Conservation (phyloP, 352 stramenopile genomes). For the Stephanocyclus meneghinianus region DNA sequence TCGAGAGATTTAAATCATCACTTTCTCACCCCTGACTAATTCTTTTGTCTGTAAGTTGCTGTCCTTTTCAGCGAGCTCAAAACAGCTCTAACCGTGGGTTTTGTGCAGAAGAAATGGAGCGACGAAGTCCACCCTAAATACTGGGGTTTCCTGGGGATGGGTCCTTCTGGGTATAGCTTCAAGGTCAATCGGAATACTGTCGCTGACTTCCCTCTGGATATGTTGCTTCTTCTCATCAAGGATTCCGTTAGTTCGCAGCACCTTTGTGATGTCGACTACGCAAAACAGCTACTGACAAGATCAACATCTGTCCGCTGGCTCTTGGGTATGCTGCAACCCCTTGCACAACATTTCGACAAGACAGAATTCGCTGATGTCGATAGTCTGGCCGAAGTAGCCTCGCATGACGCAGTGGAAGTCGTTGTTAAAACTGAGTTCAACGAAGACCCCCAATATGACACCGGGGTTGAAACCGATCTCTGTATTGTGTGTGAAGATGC, state of each 20-base stretch:
- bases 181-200: slow-evolving; percentile 22
- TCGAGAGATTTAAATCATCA: not conserved
- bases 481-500: slow-evolving; percentile 56
- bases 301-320: slow-evolving; percentile 28
- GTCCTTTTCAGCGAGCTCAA: slow-evolving; percentile 6
- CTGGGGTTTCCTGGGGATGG: slow-evolving; percentile 37
- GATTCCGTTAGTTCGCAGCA: slow-evolving; percentile 15
- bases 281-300: slow-evolving; percentile 18
- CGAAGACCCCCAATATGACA: too few species aligned
- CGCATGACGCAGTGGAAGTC: too few species aligned
- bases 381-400: not conserved
- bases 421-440: too few species aligned
- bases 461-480: slow-evolving; percentile 6
- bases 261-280: slow-evolving; percentile 31
- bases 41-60: not conserved
- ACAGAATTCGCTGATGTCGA: slow-evolving; percentile 5
- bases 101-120: slow-evolving; percentile 34
- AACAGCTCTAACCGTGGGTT: slow-evolving; percentile 2
- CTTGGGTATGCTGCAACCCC: slow-evolving; percentile 19
- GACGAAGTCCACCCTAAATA: slow-evolving; percentile 43
- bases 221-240: slow-evolving; percentile 25
- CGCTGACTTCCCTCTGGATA: slow-evolving; percentile 7
- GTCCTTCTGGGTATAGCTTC: slow-evolving; percentile 28
- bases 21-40: slow-evolving; percentile 1
- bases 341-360: slow-evolving; percentile 29